phyloP scores from a whole-genome alignment of 176 grass and related monocot species.

The Poa annua region DNA sequence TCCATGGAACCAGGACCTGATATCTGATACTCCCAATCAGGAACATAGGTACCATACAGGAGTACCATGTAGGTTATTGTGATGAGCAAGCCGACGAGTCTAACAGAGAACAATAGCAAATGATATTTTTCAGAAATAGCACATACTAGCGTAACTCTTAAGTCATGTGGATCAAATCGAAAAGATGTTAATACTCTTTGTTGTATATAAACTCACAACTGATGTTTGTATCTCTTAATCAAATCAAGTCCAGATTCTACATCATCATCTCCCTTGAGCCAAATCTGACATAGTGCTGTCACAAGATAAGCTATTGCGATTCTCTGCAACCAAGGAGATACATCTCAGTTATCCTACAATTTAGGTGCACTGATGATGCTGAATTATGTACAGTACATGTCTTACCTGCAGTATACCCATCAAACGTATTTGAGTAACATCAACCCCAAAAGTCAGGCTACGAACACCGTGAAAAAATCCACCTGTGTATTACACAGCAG shows the following conservation, averaged over 20 bases:
- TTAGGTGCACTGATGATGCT: background rate
- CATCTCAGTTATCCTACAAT: background rate
- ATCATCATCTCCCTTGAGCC: slow-evolving; percentile 65
- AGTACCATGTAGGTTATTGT: slow-evolving; percentile 58
- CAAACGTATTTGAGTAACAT: slow-evolving; percentile 69
- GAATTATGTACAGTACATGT: background rate
- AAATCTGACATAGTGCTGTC: slow-evolving; percentile 85
- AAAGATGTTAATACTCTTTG: background rate
- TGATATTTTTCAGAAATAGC: background rate
- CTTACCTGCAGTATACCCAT: slow-evolving; percentile 88
- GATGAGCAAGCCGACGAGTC: slow-evolving; percentile 57
- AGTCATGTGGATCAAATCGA: background rate
- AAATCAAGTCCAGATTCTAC: slow-evolving; percentile 56
- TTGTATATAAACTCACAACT: slow-evolving; percentile 58
- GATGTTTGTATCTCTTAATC: slow-evolving; percentile 62
- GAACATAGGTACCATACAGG: slow-evolving; percentile 73
- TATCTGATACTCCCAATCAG: slow-evolving; percentile 71
- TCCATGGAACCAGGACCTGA: slow-evolving; percentile 45
- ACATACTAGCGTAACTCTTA: background rate
- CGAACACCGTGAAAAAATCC: slow-evolving; percentile 89
- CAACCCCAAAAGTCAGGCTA: slow-evolving; percentile 78
- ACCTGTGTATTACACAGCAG: slow-evolving; percentile 49
- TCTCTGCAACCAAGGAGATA: slow-evolving; percentile 61
- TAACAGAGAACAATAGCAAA: slow-evolving; percentile 12
- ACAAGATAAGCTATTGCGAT: slow-evolving; percentile 86